phyloP scores from a whole-genome alignment of 352 stramenopile genomes.

The Blastocystis sp. region DNA sequence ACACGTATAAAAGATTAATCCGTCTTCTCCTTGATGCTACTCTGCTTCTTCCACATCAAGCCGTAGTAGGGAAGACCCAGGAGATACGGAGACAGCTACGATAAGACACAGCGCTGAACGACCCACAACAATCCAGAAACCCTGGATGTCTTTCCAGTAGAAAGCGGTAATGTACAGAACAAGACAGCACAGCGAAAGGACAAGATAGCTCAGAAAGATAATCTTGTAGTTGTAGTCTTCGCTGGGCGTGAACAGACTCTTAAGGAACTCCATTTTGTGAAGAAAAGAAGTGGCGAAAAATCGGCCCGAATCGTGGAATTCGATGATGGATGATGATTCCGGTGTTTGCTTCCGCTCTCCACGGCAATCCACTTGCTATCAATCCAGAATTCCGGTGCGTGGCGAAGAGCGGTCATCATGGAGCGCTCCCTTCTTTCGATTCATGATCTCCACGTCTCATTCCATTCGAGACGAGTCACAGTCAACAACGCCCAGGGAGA shows the following conservation, averaged over 20 bases:
- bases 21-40: conserved; percentile 61
- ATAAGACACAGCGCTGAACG: background rate
- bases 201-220: conserved; percentile 62
- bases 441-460: too few species aligned
- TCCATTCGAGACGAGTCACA: too few species aligned
- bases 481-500: too few species aligned
- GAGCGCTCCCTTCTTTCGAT: too few species aligned
- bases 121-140: conserved; percentile 60
- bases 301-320: background rate
- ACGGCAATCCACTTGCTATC: too few species aligned
- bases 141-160: conserved; percentile 56
- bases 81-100: conserved; percentile 59
- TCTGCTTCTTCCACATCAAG: conserved; percentile 61
- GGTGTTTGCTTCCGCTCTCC: too few species aligned
- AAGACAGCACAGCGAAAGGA: conserved; percentile 7
- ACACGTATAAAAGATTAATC: conserved; percentile 39
- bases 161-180: conserved; percentile 15
- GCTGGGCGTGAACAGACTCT: conserved; percentile 25
- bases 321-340: too few species aligned
- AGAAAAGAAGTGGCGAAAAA: background rate
- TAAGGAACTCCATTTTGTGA: background rate
- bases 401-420: too few species aligned
- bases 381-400: too few species aligned
- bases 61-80: conserved; percentile 66
- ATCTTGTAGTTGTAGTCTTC: conserved; percentile 65